Percentiles rank a stretch among this genome's conserved stretches.
Evolutionary conservation across 495 filamentous ascomycete genomes (phyloP).

Genomic region (Hyaloscypha bicolor): DNA sequence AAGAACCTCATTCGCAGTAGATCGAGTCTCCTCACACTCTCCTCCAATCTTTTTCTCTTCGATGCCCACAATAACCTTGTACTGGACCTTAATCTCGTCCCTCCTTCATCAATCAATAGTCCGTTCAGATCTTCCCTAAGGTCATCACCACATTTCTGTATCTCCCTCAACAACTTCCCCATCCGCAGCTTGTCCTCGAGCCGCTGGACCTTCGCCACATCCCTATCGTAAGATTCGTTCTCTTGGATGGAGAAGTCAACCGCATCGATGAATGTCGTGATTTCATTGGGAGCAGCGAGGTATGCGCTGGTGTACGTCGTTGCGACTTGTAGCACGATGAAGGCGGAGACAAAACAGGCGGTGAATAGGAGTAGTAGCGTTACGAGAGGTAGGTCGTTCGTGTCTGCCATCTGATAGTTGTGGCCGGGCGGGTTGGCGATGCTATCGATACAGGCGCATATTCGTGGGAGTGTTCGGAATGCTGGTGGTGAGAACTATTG

Average conservation of each 20-base stretch:
- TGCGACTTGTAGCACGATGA: constrained; percentile 44
- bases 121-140: constrained; percentile 49
- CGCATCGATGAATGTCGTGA: constrained; percentile 50
- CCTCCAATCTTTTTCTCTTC: constrained; percentile 46
- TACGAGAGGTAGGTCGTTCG: constrained; percentile 42
- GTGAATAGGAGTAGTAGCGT: constrained; percentile 47
- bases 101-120: constrained; percentile 45
- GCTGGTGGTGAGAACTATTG: not conserved
- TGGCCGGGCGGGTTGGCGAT: constrained; percentile 7
- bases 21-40: constrained; percentile 60
- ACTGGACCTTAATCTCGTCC: constrained; percentile 46
- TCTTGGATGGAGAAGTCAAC: constrained; percentile 51
- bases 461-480: not conserved
- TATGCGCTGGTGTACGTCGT: constrained; percentile 48
- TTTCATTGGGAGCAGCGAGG: constrained; percentile 49
- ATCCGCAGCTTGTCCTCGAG: constrained; percentile 57
- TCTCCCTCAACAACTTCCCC: constrained; percentile 49
- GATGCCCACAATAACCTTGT: constrained; percentile 52
- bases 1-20: constrained; percentile 60
- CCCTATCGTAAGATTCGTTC: constrained; percentile 57
- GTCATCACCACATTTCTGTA: constrained; percentile 58
- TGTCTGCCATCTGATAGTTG: constrained; percentile 27
- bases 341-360: constrained; percentile 48
- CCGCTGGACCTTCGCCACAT: constrained; percentile 48
- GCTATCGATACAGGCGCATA: constrained; percentile 21